Conservation (phyloP, 768 basidiomycete species). For the Pleurotus cornucopiae region DNA sequence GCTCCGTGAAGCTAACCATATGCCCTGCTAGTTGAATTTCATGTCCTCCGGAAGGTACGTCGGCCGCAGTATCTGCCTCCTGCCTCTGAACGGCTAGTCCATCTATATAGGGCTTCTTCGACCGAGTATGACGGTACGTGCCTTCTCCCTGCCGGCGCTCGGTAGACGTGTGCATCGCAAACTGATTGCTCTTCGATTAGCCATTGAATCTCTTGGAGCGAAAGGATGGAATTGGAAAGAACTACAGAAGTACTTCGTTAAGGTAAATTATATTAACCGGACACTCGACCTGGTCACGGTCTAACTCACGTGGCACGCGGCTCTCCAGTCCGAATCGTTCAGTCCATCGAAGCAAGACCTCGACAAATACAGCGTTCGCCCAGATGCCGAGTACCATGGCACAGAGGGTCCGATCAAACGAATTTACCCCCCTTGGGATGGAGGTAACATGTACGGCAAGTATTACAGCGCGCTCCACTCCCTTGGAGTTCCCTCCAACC, state of each 20-base stretch:
- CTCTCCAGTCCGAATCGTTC: constrained; percentile 10
- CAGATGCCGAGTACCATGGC: constrained; percentile 7
- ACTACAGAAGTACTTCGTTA: constrained; percentile 13
- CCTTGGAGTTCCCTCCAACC: background rate
- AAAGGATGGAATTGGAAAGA: constrained; percentile 17
- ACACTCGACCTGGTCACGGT: background rate
- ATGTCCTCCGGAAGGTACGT: constrained; percentile 13
- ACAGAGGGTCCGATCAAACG: constrained; percentile 11
- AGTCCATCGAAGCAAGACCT: constrained; percentile 1
- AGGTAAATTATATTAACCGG: constrained; percentile 2
- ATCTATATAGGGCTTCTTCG: constrained; percentile 8
- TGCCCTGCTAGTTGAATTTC: constrained; percentile 11
- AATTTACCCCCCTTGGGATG: constrained; percentile 12
- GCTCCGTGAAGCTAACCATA: background rate
- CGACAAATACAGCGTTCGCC: background rate
- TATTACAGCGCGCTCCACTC: constrained; percentile 2
- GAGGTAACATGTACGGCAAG: background rate
- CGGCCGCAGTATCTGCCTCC: background rate
- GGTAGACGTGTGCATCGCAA: no score
- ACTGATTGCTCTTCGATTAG: background rate
- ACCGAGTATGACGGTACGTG: constrained; percentile 14
- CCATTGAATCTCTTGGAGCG: constrained; percentile 13
- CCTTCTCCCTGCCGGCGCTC: background rate
- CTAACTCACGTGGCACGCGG: background rate
- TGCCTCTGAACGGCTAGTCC: background rate